A percentile compares a stretch with the other conserved stretches of the same genome.
These are phyloP conservation scores for Heimioporus sp. DNA, from an alignment of 768 basidiomycete genomes.

Conservation along the genomic window DNA sequence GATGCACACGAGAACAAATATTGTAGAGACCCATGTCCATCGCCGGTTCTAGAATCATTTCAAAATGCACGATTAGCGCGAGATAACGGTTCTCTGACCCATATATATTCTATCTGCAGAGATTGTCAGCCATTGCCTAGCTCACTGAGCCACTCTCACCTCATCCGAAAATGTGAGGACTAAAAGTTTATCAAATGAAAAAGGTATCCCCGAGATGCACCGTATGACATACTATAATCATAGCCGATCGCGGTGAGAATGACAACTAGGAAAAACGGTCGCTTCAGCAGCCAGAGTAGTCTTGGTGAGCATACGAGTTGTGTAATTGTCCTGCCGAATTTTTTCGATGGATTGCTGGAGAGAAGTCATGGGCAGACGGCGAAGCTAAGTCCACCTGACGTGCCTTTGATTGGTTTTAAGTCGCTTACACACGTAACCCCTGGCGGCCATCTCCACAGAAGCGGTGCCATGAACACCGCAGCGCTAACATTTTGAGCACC, in stretches of 20 bases:
- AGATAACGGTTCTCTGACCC: background rate
- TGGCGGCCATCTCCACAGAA: no score
- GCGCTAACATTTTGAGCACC: no score
- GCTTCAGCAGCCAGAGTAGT: background rate
- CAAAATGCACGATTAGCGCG: background rate
- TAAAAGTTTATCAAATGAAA: background rate
- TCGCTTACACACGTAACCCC: no score
- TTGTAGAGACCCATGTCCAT: background rate
- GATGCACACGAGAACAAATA: background rate
- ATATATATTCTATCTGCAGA: background rate
- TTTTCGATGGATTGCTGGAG: background rate
- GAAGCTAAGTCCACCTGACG: no score
- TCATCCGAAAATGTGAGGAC: background rate
- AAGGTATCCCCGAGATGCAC: background rate
- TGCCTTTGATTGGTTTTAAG: no score
- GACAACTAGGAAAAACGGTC: background rate
- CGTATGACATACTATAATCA: background rate
- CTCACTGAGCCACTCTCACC: background rate
- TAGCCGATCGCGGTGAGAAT: background rate
- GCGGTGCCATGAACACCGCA: no score
- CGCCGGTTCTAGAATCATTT: background rate
- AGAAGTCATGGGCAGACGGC: no score
- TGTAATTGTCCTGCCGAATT: background rate
- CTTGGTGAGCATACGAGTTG: background rate
- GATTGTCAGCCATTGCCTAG: background rate